These are phyloP conservation scores for Cladosporium austrohemisphaericum DNA, from an alignment of 2,329 filamentous ascomycete species.

Conservation along the genomic window DNA sequence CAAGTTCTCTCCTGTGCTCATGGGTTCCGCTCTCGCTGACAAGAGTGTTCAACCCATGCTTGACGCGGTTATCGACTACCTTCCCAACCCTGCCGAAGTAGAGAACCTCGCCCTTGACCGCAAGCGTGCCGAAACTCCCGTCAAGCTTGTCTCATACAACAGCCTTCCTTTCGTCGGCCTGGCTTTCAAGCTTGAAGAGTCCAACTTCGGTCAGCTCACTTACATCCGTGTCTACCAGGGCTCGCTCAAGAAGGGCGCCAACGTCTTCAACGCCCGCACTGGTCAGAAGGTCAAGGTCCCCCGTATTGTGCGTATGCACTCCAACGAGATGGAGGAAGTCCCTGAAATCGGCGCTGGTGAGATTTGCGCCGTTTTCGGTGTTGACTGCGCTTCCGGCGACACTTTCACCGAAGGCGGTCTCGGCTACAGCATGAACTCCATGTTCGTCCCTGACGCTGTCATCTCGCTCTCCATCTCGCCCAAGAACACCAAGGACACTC, in stretches of 20 bases:
- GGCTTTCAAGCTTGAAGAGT: conserved; percentile 98
- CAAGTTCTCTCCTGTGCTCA: conserved; percentile 92
- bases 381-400: conserved; percentile 95
- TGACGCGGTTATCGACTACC: conserved; percentile 91
- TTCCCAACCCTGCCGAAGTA: conserved; percentile 87
- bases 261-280: conserved; percentile 88
- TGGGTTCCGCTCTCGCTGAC: conserved; percentile 93
- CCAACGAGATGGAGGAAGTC: conserved; percentile 98
- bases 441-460: conserved; percentile 97
- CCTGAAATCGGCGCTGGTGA: conserved; percentile 89
- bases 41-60: conserved; percentile 96
- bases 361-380: conserved; percentile 96
- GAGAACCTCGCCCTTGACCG: conserved; percentile 86
- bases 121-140: conserved; percentile 70
- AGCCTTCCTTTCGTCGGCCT: conserved; percentile 89
- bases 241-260: conserved; percentile 78
- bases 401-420: conserved; percentile 94
- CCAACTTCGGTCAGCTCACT: conserved; percentile 95
- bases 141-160: conserved; percentile 90
- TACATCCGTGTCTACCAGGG: conserved; percentile 99
- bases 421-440: conserved; percentile 93
- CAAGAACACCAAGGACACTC: conserved; percentile 84
- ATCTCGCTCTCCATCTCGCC: conserved; percentile 97
- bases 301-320: conserved; percentile 98
- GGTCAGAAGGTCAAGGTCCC: conserved; percentile 97